These are phyloP conservation scores for Populus pruinosa DNA, from an alignment of 345 rosid genomes.

Conservation along the genomic window DNA sequence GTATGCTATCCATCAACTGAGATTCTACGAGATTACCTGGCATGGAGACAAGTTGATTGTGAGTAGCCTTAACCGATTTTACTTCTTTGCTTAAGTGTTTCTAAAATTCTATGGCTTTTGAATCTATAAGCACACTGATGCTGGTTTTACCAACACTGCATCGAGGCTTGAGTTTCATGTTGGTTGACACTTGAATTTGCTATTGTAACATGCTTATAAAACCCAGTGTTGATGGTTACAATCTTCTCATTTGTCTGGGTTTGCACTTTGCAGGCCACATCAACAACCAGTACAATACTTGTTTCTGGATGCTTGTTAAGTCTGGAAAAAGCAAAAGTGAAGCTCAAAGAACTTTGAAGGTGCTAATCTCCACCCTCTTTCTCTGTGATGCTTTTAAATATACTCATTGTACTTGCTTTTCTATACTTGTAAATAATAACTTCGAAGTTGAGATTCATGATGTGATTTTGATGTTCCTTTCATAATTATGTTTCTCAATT, in stretches of 20 bases:
- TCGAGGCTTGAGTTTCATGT: constrained; percentile 5
- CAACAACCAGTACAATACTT: constrained; percentile 89
- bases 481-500: background rate
- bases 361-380: constrained; percentile 10
- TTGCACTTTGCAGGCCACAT: constrained; percentile 83
- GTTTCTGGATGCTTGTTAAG: constrained; percentile 92
- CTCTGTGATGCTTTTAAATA: background rate
- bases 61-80: constrained; percentile 32
- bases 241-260: constrained; percentile 1
- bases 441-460: background rate
- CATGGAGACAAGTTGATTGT: constrained; percentile 99
- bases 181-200: background rate
- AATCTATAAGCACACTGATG: background rate
- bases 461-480: background rate
- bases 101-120: background rate
- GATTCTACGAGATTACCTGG: constrained; percentile 75
- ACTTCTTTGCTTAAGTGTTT: background rate
- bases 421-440: background rate
- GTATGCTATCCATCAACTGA: constrained; percentile 77
- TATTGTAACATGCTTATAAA: background rate
- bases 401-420: background rate
- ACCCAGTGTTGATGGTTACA: background rate
- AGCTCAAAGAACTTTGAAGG: constrained; percentile 76
- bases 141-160: too few species aligned
- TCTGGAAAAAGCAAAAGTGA: constrained; percentile 72